phyloP scores from a whole-genome alignment of 495 filamentous ascomycete species.

The Aspergillus mulundensis region DNA sequence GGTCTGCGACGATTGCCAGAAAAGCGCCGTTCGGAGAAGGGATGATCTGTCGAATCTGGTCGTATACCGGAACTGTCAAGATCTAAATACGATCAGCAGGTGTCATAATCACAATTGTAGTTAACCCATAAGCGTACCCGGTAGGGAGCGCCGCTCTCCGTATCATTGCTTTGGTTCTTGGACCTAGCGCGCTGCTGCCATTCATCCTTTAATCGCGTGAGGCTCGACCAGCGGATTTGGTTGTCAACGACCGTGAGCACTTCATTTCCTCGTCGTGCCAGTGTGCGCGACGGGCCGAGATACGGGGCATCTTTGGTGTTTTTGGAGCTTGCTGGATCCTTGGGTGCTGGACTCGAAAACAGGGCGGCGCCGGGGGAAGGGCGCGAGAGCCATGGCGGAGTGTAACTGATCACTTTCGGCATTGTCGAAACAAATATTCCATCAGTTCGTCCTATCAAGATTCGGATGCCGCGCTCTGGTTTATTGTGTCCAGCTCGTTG shows the following conservation, averaged over 20 bases:
- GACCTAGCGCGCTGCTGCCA: constrained; percentile 50
- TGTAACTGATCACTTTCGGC: constrained; percentile 77
- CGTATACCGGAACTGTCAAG: constrained; percentile 66
- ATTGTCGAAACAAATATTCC: constrained; percentile 41
- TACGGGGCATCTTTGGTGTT: constrained; percentile 34
- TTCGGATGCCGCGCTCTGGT: background rate
- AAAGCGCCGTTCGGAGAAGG: constrained; percentile 76
- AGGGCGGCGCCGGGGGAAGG: constrained; percentile 69
- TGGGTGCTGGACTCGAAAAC: constrained; percentile 48
- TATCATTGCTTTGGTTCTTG: constrained; percentile 29
- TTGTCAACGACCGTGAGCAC: constrained; percentile 80
- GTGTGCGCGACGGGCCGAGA: constrained; percentile 58
- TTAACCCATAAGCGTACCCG: constrained; percentile 26
- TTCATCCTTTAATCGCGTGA: constrained; percentile 68
- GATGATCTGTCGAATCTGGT: constrained; percentile 73
- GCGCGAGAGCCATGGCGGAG: constrained; percentile 75
- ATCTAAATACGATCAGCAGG: constrained; percentile 40
- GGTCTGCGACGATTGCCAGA: constrained; percentile 75
- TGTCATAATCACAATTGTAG: background rate
- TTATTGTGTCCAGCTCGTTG: background rate
- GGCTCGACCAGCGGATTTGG: constrained; percentile 81
- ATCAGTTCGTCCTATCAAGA: background rate
- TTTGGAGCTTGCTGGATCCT: constrained; percentile 31
- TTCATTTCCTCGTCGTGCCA: constrained; percentile 72
- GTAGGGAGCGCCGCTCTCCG: constrained; percentile 20